Conservation (phyloP, 768 basidiomycete genomes). For the Termitomyces eurrhizus region DNA sequence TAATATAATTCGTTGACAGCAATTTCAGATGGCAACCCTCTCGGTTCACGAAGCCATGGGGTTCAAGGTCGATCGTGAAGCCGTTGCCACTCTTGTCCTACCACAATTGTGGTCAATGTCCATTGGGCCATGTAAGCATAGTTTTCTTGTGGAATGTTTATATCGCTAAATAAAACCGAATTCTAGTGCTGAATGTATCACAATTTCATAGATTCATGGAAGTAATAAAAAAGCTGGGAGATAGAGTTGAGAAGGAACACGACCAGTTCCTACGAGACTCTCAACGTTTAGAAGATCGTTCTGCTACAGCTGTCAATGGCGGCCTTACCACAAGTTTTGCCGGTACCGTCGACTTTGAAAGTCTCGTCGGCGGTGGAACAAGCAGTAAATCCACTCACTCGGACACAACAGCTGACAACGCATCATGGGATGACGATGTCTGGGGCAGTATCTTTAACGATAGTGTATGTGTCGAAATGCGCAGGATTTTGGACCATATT, state of each 20-base stretch:
- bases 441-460: slow-evolving; percentile 77
- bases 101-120: slow-evolving; percentile 98
- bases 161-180: slow-evolving; percentile 10
- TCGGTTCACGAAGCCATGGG: slow-evolving; percentile 97
- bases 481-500: neutral
- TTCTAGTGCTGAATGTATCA: slow-evolving; percentile 65
- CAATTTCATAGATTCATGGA: slow-evolving; percentile 95
- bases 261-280: slow-evolving; percentile 90
- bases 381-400: slow-evolving; percentile 42
- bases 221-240: slow-evolving; percentile 71
- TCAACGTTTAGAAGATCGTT: slow-evolving; percentile 82
- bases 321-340: slow-evolving; percentile 29
- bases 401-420: slow-evolving; percentile 33
- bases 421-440: slow-evolving; percentile 76
- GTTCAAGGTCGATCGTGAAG: slow-evolving; percentile 88
- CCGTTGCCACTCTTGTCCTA: slow-evolving; percentile 82
- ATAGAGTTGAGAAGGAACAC: slow-evolving; percentile 92
- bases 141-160: neutral
- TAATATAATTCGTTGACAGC: neutral
- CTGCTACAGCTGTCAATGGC: slow-evolving; percentile 44
- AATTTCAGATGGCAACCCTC: slow-evolving; percentile 75
- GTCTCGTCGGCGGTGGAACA: slow-evolving; percentile 68
- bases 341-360: slow-evolving; percentile 81
- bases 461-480: slow-evolving; percentile 18
- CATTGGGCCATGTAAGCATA: slow-evolving; percentile 79